phyloP scores from a whole-genome alignment of 768 basidiomycete species.

The Suillus plorans region DNA sequence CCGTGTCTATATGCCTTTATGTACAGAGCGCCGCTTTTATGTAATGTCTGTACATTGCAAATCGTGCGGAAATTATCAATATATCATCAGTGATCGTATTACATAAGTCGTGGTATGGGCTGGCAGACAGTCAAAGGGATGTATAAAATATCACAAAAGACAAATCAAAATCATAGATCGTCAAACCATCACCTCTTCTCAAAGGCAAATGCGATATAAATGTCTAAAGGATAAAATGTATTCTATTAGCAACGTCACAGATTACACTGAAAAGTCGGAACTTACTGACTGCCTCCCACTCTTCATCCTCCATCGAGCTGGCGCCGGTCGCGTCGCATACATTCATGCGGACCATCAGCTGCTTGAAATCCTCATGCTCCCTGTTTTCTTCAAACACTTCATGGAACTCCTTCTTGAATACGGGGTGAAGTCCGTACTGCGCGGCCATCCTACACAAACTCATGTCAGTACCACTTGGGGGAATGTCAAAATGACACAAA shows the following conservation, averaged over 20 bases:
- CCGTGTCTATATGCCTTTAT: neutral
- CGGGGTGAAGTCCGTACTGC: conserved; percentile 70
- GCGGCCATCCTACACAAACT: conserved; percentile 65
- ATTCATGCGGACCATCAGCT: conserved; percentile 87
- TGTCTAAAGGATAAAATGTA: conserved; percentile 49
- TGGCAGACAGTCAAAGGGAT: neutral
- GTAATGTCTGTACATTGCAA: too few species aligned
- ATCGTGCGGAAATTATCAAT: neutral
- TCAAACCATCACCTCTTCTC: conserved; percentile 51
- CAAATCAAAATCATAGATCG: neutral
- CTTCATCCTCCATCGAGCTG: conserved; percentile 90
- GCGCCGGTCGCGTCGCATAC: conserved; percentile 85
- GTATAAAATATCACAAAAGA: conserved; percentile 8
- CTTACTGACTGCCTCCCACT: conserved; percentile 99
- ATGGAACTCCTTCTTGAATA: conserved; percentile 90
- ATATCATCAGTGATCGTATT: neutral
- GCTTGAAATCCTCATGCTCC: conserved; percentile 75
- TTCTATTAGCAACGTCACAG: neutral
- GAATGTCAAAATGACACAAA: neutral
- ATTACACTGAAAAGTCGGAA: conserved; percentile 17
- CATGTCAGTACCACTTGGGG: conserved; percentile 11
- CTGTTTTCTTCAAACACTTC: conserved; percentile 83
- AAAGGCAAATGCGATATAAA: conserved; percentile 93
- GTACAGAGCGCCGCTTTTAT: neutral
- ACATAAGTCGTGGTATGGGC: neutral